Evolutionary conservation across 768 basidiomycete species (phyloP).

Genomic region (Tylopilus cervinicoccineus): DNA sequence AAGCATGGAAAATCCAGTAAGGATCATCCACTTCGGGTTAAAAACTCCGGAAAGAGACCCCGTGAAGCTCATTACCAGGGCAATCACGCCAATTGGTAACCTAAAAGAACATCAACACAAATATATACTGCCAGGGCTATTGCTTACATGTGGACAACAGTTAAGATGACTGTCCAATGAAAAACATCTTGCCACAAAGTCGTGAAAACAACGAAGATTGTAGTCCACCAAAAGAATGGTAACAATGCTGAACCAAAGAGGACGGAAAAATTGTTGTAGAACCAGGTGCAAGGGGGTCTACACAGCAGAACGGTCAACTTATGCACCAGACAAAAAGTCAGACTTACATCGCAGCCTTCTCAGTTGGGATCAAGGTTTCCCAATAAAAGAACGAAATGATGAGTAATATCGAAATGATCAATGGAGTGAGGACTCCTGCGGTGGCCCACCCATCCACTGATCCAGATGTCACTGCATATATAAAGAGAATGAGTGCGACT

Average conservation of each 20-base stretch:
- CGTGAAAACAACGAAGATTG: conserved; percentile 33
- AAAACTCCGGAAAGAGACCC: conserved; percentile 36
- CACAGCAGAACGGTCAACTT: background rate
- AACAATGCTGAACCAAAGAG: conserved; percentile 36
- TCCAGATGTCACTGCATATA: conserved; percentile 43
- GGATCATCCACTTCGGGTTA: conserved; percentile 43
- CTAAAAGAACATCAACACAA: conserved; percentile 20
- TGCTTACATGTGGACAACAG: conserved; percentile 38
- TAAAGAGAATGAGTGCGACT: conserved; percentile 38
- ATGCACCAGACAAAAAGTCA: background rate
- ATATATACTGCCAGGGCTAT: background rate
- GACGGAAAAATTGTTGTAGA: conserved; percentile 38
- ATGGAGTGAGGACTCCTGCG: conserved; percentile 41
- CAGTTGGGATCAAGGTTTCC: conserved; percentile 39
- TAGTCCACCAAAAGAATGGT: conserved; percentile 42
- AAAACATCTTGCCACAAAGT: conserved; percentile 41
- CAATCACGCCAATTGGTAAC: conserved; percentile 40
- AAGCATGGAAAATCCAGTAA: conserved; percentile 37
- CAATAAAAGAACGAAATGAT: conserved; percentile 46
- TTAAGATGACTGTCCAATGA: conserved; percentile 38
- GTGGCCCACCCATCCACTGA: conserved; percentile 48
- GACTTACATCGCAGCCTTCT: conserved; percentile 42
- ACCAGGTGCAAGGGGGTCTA: conserved; percentile 43
- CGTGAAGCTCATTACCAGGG: conserved; percentile 36
- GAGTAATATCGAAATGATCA: conserved; percentile 43